These are phyloP conservation scores for Tricladium varicosporioides DNA, from an alignment of 2,329 filamentous ascomycete species.

Conservation along the genomic window DNA sequence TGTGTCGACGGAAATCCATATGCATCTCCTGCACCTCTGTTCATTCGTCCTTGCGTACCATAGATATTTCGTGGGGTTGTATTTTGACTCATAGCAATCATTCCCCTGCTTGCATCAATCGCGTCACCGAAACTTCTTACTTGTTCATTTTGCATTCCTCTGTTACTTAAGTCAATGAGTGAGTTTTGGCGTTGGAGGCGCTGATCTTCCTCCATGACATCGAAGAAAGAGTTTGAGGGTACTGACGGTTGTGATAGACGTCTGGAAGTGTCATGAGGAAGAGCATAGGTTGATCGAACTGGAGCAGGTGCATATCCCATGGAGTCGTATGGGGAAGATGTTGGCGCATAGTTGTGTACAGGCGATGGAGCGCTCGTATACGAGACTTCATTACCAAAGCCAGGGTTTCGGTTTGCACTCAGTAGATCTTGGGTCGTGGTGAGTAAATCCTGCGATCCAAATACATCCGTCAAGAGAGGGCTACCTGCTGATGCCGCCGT, in stretches of 20 bases:
- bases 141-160: conserved; percentile 55
- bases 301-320: conserved; percentile 72
- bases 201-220: conserved; percentile 24
- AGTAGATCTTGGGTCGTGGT: conserved; percentile 73
- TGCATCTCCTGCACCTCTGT: conserved; percentile 75
- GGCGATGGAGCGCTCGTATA: conserved; percentile 63
- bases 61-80: conserved; percentile 92
- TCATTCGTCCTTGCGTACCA: conserved; percentile 58
- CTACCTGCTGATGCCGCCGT: conserved; percentile 72
- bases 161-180: conserved; percentile 62
- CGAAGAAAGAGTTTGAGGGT: conserved; percentile 49
- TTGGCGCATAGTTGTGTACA: conserved; percentile 31
- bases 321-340: conserved; percentile 68
- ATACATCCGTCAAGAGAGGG: conserved; percentile 55
- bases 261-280: conserved; percentile 52
- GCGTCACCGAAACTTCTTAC: conserved; percentile 79
- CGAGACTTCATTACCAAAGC: conserved; percentile 63
- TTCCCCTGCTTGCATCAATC: conserved; percentile 88
- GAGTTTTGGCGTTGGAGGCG: conserved; percentile 53
- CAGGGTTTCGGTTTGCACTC: conserved; percentile 57
- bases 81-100: conserved; percentile 95
- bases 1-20: conserved; percentile 88
- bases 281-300: conserved; percentile 55
- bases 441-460: conserved; percentile 66
- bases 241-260: conserved; percentile 86